phyloP scores from a whole-genome alignment of 495 filamentous ascomycete species.

The Xylaria cubensis region DNA sequence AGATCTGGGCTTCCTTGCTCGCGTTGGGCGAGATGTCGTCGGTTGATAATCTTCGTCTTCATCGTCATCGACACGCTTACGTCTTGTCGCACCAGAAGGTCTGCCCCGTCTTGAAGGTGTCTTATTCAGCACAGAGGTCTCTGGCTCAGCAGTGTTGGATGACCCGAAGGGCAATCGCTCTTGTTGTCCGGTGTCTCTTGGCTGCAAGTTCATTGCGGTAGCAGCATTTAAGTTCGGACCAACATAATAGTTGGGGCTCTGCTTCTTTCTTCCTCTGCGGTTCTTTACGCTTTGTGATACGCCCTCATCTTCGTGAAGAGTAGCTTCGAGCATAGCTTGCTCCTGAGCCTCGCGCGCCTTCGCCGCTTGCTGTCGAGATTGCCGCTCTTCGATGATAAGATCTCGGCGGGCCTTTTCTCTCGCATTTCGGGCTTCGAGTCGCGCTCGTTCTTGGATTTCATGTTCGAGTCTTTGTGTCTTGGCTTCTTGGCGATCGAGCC shows the following conservation, averaged over 20 bases:
- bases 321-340: neutral
- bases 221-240: neutral
- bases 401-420: neutral
- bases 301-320: neutral
- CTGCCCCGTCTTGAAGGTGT: neutral
- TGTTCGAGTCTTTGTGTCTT: neutral
- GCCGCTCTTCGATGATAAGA: neutral
- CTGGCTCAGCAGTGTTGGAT: neutral
- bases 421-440: neutral
- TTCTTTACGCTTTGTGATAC: neutral
- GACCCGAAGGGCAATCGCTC: neutral
- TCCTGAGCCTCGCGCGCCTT: slow-evolving; percentile 4
- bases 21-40: neutral
- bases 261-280: neutral
- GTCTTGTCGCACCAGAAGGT: neutral
- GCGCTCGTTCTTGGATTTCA: neutral
- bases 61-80: neutral
- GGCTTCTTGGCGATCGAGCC: slow-evolving; percentile 11
- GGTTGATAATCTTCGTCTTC: slow-evolving; percentile 18
- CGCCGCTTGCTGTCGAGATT: neutral
- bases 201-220: neutral
- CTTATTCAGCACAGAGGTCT: neutral
- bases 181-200: neutral
- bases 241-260: neutral
- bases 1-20: neutral